Base-by-base conservation (phyloP, 2,329 filamentous ascomycete genomes). In the Elsinoe batatas region DNA sequence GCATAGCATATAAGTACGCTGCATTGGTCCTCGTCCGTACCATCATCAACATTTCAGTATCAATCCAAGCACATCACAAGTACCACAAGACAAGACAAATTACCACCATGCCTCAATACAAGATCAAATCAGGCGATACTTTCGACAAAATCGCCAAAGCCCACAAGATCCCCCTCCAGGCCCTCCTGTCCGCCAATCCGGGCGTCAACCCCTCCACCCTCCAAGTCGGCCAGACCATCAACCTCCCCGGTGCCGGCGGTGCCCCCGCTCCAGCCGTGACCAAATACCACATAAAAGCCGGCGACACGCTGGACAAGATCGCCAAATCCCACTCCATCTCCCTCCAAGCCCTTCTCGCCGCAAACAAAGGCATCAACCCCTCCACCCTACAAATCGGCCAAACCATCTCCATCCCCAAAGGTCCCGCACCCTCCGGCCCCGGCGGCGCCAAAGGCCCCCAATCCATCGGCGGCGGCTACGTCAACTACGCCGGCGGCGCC, bases 351-450 rank as follows among this genome's bases (percentile, higher is more conserved):
- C 49, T 53, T 2, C 33, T 53, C 33, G 44, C 26, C 20, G 44
- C 44, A 20, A 49, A 49, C 30, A 49, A 49, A 49, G 44, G 44
- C 44, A 36, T 49, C 26, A 49, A 49, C 30, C 44, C 44, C 44
- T 49, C 44, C 26, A 15, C 44, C 6, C 44, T 49, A 2, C 44
- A 49, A 35, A 30, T 49, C 13, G 44, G 44, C 32, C 44, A 49
- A 35, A 49, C 32, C 26, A 53, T 53, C 49, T 38, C 20, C 36
- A 42, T 53, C 49, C 49, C 49, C 35, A 15, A 20, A 7, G 22
- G 22, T 10, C n/a, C 33, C 20, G 7, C 49, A 13, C 32, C 49
- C 12, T 35, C 47, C 10, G 44, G 44, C 3, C 15, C 44, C 15
- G 44, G 44, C 26, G 44, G 44, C 32, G 44, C 44, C 44, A 11